phyloP scores from a whole-genome alignment of 2,329 filamentous ascomycete species.

The Ceratocystis ficicola region DNA sequence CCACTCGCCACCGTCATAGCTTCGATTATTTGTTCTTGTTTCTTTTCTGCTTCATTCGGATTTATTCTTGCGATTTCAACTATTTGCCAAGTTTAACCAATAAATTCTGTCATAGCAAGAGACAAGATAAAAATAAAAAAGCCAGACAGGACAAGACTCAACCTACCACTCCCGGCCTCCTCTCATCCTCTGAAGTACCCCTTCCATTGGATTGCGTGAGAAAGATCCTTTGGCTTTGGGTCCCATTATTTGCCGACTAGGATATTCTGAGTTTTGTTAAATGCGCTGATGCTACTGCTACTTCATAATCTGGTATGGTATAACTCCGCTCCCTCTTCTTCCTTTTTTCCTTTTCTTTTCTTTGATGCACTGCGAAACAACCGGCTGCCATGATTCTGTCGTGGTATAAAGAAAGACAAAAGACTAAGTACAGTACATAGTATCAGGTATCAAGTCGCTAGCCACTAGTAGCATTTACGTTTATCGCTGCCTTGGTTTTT shows the following conservation, averaged over 20 bases:
- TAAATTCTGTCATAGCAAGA: neutral
- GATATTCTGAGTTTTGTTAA: neutral
- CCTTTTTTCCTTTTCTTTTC: neutral
- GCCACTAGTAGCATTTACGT: neutral
- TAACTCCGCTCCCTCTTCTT: neutral
- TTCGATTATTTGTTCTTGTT: neutral
- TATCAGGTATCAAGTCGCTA: neutral
- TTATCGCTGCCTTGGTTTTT: neutral
- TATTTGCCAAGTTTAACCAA: neutral
- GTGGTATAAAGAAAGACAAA: neutral
- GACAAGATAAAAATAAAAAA: too few relatives aligned
- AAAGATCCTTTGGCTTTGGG: neutral
- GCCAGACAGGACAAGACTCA: too few relatives aligned
- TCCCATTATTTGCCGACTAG: neutral
- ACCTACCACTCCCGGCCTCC: too few relatives aligned
- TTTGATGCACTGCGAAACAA: neutral
- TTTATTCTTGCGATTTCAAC: neutral
- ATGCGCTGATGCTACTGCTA: neutral
- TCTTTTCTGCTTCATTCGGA: neutral
- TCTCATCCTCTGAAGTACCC: too few relatives aligned
- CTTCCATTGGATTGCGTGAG: neutral
- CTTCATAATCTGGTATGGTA: neutral
- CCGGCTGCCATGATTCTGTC: neutral
- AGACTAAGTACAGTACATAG: neutral
- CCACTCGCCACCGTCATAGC: too few relatives aligned